These are phyloP conservation scores for Mimosa bimucronata DNA, from an alignment of 306 rosid genomes.

Conservation along the genomic window DNA sequence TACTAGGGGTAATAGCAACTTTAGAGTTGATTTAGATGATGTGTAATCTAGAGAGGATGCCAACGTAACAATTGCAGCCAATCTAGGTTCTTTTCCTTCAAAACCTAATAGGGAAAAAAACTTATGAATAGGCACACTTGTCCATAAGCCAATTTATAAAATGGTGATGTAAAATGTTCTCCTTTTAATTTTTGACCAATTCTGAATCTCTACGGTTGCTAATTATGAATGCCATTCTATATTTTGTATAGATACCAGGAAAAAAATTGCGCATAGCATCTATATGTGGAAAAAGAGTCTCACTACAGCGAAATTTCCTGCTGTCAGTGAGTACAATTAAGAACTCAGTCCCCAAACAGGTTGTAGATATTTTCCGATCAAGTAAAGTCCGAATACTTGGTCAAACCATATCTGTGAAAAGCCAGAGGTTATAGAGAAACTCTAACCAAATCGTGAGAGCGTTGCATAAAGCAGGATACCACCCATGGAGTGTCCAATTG, in stretches of 20 bases:
- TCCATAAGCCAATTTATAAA: neutral
- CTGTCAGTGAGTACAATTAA: constrained; percentile 4
- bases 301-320: constrained; percentile 8
- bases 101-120: constrained; percentile 55
- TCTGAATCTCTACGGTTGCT: constrained; percentile 23
- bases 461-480: constrained; percentile 90
- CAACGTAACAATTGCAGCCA: constrained; percentile 89
- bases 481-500: constrained; percentile 99
- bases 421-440: constrained; percentile 13
- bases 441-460: constrained; percentile 84
- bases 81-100: constrained; percentile 73
- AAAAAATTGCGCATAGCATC: neutral
- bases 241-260: neutral
- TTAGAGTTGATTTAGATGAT: constrained; percentile 85
- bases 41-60: constrained; percentile 96
- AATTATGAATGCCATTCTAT: constrained; percentile 9
- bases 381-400: neutral
- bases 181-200: neutral
- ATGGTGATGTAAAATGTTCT: constrained; percentile 5
- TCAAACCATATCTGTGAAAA: no score
- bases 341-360: neutral
- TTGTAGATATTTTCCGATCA: neutral
- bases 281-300: neutral
- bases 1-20: constrained; percentile 90
- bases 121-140: constrained; percentile 5